Evolutionary conservation across 2,329 filamentous ascomycete species (phyloP).

Genomic region (Claviceps pusilla): DNA sequence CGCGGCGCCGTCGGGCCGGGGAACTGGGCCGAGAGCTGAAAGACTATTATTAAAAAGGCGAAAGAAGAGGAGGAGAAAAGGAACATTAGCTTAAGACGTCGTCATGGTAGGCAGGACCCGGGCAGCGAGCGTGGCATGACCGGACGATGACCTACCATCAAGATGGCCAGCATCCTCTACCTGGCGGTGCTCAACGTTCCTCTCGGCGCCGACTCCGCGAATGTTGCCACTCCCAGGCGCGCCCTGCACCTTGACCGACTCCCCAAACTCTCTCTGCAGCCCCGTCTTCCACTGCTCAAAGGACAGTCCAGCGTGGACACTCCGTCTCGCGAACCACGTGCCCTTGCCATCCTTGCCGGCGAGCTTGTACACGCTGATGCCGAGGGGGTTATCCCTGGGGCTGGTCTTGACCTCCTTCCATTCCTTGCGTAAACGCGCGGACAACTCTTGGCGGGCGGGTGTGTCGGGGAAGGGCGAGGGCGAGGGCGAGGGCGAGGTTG

Average conservation of each 20-base stretch:
- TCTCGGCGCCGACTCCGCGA: constrained; percentile 73
- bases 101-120: neutral
- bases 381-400: constrained; percentile 57
- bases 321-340: constrained; percentile 77
- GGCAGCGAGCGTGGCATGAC: too few relatives aligned
- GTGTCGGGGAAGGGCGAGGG: constrained; percentile 10
- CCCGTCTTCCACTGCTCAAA: constrained; percentile 68
- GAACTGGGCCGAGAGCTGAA: constrained; percentile 76
- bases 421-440: constrained; percentile 50
- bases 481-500: constrained; percentile 10
- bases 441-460: constrained; percentile 23
- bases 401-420: constrained; percentile 77
- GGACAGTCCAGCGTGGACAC: constrained; percentile 62
- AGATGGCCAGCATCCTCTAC: constrained; percentile 45
- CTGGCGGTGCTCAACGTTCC: constrained; percentile 47
- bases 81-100: neutral
- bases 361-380: constrained; percentile 67
- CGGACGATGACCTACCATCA: constrained; percentile 34
- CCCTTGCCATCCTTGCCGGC: constrained; percentile 66
- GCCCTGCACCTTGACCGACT: constrained; percentile 57
- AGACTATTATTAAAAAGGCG: constrained; percentile 38
- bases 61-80: neutral
- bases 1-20: constrained; percentile 75
- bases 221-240: constrained; percentile 60
- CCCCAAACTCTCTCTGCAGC: constrained; percentile 63